Evolutionary conservation across 1,284 basidiomycete species (phyloP), one percentile per base, ranked within the genome.

Genomic region (Microbotryomycetes sp.): DNA sequence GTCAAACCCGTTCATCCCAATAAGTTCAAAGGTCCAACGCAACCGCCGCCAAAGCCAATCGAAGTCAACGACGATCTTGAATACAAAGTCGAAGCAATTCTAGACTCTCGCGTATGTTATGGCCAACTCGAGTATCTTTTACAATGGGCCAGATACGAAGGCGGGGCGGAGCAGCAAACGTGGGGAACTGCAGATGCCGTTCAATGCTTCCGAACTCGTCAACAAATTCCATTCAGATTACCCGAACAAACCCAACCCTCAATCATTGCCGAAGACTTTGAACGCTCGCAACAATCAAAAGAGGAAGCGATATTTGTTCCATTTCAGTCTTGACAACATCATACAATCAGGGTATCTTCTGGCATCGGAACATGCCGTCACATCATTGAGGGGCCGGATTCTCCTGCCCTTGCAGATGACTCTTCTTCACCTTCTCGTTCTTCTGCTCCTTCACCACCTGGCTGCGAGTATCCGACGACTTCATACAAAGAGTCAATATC

Each of bases 1-100:
- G 74, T 80, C 3, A 72, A 78, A 66, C 77, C 77, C 27, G 68
- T 58, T 27, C 24, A 54, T 41, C 66, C 64, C 67, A 74, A 68
- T 26, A 47, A 24, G 3, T 49, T 67, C 52, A 59, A 60, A 2
- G 60, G 57, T 13, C 70, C 46, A 52, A 64, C 30, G 60, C 73
- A 58, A 65, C 71, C 52, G 56, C 72, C 61, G 65, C 74, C 74
- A 0, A 69, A 65, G 11, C 70, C 71, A 1, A 61, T 75, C n/a
- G 59, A 70, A 45, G 35, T 76, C 45, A 54, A 66, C 5, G 68
- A 71, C 13, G 66, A 71, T 27, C 56, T 62, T 16, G 54, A 71
- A 54, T 68, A 54, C 31, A 61, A 75, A 55, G 68, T 57, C 27
- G 72, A 52, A 15, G 52, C 62, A 45, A 72, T 77, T 23, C 60